phyloP scores from a whole-genome alignment of 2,329 filamentous ascomycete genomes.

The Cercospora berteroae region DNA sequence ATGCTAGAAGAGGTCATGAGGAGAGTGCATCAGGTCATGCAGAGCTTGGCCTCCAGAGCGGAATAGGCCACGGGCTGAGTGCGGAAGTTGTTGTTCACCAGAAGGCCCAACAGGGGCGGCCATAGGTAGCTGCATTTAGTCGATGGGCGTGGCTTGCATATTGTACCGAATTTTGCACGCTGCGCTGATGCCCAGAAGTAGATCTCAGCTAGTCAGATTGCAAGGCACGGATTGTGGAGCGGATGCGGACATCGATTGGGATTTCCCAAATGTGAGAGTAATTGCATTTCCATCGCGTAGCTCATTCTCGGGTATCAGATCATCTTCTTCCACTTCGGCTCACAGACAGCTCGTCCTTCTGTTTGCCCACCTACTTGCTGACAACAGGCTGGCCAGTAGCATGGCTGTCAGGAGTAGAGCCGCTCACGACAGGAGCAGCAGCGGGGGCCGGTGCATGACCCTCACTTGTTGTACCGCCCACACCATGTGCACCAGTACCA shows the following conservation, averaged over 20 bases:
- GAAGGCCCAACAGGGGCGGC: not conserved
- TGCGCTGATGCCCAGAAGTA: too few relatives aligned
- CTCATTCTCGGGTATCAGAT: not conserved
- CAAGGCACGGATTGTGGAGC: not conserved
- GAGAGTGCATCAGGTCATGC: not conserved
- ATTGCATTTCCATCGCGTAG: not conserved
- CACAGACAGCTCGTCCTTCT: not conserved
- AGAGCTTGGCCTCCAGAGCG: not conserved
- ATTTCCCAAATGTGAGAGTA: not conserved
- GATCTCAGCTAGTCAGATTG: not conserved
- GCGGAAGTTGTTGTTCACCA: not conserved
- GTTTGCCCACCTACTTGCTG: not conserved
- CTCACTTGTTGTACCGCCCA: not conserved
- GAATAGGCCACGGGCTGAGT: too few relatives aligned
- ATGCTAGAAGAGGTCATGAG: not conserved
- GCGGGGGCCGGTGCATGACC: not conserved
- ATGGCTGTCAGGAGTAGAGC: not conserved
- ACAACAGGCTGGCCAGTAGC: conserved; percentile 4
- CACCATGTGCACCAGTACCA: not conserved
- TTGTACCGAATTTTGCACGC: too few relatives aligned
- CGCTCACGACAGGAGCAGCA: not conserved
- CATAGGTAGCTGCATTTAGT: not conserved
- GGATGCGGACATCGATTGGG: not conserved
- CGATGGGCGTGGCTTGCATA: too few relatives aligned
- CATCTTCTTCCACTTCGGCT: not conserved